phyloP scores from a whole-genome alignment of 257 asterid genomes.

The Solanum commersonii region DNA sequence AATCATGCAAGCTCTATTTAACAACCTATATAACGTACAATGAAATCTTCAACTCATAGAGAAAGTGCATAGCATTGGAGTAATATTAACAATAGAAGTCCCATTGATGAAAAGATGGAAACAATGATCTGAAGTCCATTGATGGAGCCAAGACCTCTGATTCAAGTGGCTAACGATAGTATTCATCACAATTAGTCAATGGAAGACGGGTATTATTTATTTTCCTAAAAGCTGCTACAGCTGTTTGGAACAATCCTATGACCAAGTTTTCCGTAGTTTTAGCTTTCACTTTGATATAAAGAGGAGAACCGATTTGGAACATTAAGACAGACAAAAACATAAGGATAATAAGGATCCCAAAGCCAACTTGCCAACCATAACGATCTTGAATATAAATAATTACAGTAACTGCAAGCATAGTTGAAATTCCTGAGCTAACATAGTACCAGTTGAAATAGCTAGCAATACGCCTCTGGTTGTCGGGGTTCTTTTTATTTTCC shows the following conservation, averaged over 20 bases:
- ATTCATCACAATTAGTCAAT: neutral
- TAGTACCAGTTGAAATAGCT: conserved; percentile 9
- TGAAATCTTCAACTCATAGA: neutral
- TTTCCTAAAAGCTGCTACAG: conserved; percentile 9
- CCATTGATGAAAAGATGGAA: neutral
- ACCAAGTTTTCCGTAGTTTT: neutral
- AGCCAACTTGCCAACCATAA: conserved; percentile 13
- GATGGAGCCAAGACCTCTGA: neutral
- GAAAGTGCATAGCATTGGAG: neutral
- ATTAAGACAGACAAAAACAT: conserved; percentile 4
- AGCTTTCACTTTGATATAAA: conserved; percentile 3
- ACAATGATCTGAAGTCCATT: conserved; percentile 1
- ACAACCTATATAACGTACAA: neutral
- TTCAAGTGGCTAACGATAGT: neutral
- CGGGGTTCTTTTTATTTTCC: neutral
- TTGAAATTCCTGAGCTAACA: conserved; percentile 1
- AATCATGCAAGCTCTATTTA: conserved; percentile 7
- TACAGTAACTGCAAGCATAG: conserved; percentile 3
- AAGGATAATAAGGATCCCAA: conserved; percentile 7
- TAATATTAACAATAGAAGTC: neutral
- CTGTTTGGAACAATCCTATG: conserved; percentile 7
- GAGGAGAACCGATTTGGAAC: conserved; percentile 3
- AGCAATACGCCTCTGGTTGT: neutral
- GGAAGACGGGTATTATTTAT: neutral
- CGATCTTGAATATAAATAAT: conserved; percentile 12